Percentiles rank a stretch among this genome's conserved stretches.
These are phyloP conservation scores for Myriosclerotinia scirpicola DNA, from an alignment of 2,329 filamentous ascomycete species.

Conservation along the genomic window DNA sequence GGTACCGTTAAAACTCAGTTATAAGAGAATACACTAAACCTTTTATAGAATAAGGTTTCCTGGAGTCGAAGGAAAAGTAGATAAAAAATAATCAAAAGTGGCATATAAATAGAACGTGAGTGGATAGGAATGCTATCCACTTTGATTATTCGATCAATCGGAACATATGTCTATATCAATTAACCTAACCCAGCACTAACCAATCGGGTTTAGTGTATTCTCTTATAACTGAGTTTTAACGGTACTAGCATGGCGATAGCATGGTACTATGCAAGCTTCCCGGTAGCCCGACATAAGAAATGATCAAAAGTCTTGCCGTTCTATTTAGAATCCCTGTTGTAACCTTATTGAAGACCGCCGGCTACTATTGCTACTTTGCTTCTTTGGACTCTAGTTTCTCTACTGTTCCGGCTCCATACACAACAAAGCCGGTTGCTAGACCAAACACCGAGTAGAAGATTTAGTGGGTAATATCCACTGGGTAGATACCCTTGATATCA, in stretches of 20 bases:
- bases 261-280: conserved; percentile 23
- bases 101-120: no score
- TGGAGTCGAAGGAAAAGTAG: no score
- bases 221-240: no score
- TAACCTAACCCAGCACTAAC: no score
- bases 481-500: conserved; percentile 12
- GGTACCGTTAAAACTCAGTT: no score
- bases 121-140: no score
- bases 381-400: conserved; percentile 12
- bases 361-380: conserved; percentile 9
- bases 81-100: no score
- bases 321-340: conserved; percentile 9
- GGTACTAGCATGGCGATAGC: conserved; percentile 22
- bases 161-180: no score
- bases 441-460: conserved; percentile 9
- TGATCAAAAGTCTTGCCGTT: conserved; percentile 5
- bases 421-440: conserved; percentile 24
- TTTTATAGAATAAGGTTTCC: no score
- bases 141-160: no score
- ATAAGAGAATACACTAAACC: no score
- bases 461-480: background rate
- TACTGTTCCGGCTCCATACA: conserved; percentile 28
- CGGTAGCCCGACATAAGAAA: conserved; percentile 21
- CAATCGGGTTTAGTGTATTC: no score
- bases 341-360: conserved; percentile 12